phyloP scores from a whole-genome alignment of 108 stramenopile species.

The Cyclotella distinguenda region DNA sequence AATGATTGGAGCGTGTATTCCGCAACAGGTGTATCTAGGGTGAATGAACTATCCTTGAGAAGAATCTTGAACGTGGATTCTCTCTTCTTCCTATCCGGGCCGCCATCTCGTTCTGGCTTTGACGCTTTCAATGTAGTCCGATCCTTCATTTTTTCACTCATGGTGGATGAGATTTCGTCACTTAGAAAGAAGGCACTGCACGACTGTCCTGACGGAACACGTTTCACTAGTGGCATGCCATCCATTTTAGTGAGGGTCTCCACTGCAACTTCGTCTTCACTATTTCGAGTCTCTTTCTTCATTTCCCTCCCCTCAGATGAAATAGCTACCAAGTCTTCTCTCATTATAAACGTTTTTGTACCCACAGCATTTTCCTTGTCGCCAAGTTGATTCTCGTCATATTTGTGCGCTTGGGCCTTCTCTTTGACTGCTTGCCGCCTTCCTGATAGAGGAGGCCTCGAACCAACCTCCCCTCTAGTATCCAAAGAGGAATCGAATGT shows the following conservation, averaged over 20 bases:
- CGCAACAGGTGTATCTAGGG: too few relatives aligned
- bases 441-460: too few relatives aligned
- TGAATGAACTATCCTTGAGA: too few relatives aligned
- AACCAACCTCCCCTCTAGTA: neutral
- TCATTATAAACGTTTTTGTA: too few relatives aligned
- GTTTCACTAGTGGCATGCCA: neutral
- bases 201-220: constrained; percentile 6
- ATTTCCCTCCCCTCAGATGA: neutral
- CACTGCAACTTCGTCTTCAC: neutral
- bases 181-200: constrained; percentile 12
- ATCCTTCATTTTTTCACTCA: neutral
- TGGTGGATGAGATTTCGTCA: neutral
- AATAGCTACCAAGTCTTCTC: neutral
- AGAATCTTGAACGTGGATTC: too few relatives aligned
- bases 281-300: neutral
- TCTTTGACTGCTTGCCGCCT: too few relatives aligned
- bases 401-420: neutral
- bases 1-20: too few relatives aligned
- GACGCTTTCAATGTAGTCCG: too few relatives aligned
- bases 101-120: too few relatives aligned
- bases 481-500: neutral
- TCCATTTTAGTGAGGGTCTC: too few relatives aligned
- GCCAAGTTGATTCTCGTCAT: neutral
- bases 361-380: neutral
- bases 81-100: neutral